phyloP scores from a whole-genome alignment of 345 rosid genomes.

The Hibiscus syriacus region DNA sequence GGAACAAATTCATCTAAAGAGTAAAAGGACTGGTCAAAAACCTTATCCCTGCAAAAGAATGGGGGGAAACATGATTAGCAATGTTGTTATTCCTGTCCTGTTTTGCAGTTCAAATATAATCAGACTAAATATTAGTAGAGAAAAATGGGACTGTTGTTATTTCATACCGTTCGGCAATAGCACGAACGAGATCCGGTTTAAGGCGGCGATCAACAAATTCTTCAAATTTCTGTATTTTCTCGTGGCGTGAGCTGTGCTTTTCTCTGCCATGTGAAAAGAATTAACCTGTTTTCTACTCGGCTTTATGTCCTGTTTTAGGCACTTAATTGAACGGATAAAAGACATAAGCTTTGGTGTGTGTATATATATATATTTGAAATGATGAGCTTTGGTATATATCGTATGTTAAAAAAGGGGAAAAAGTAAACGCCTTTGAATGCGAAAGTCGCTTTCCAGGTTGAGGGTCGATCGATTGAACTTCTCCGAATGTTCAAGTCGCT shows the following conservation, averaged over 20 bases:
- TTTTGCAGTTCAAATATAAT: not conserved
- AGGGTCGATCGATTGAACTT: not conserved
- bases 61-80: not conserved
- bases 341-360: not conserved
- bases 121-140: not conserved
- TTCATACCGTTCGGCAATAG: constrained; percentile 49
- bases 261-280: not conserved
- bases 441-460: not conserved
- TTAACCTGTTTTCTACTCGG: not conserved
- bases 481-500: not conserved
- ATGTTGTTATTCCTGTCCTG: not conserved
- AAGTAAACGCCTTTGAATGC: not conserved
- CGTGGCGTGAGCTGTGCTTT: constrained; percentile 17
- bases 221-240: constrained; percentile 64
- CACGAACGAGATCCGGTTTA: constrained; percentile 72
- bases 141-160: no score
- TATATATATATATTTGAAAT: no score
- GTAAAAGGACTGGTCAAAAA: constrained; percentile 77
- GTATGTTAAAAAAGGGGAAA: no score
- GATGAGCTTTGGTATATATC: not conserved
- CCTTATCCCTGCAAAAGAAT: constrained; percentile 65
- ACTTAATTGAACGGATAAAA: not conserved
- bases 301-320: not conserved
- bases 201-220: constrained; percentile 71
- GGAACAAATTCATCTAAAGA: not conserved